Percentiles rank a stretch among this genome's conserved stretches.
phyloP scores from a whole-genome alignment of 306 rosid genomes.

The Rosa lucieae region DNA sequence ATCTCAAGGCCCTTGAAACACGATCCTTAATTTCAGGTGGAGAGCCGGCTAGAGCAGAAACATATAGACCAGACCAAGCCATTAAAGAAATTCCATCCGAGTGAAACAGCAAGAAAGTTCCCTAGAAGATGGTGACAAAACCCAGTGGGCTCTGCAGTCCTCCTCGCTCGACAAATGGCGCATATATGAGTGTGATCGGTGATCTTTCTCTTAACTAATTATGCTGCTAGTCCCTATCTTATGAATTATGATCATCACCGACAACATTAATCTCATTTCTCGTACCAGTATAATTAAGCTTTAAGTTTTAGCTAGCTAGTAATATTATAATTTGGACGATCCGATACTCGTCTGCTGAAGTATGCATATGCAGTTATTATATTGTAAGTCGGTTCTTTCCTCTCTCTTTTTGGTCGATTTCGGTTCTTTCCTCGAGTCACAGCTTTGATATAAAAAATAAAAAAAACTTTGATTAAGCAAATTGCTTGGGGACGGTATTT shows the following conservation, averaged over 20 bases:
- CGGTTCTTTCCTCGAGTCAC: not conserved
- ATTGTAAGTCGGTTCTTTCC: not conserved
- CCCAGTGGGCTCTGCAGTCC: constrained; percentile 1
- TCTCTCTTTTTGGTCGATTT: not conserved
- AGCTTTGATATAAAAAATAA: not conserved
- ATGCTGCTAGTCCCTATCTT: not conserved
- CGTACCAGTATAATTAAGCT: not conserved
- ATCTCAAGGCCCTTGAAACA: constrained; percentile 13
- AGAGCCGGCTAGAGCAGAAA: constrained; percentile 15
- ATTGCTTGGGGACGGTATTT: not conserved
- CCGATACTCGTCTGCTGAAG: not conserved
- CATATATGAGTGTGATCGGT: not conserved
- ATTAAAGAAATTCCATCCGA: constrained; percentile 3
- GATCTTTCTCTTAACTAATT: not conserved
- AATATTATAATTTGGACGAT: not conserved
- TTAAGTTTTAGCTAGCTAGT: not conserved
- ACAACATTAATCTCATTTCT: not conserved
- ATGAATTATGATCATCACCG: too few species aligned
- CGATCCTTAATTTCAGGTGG: constrained; percentile 11
- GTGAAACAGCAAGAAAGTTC: not conserved
- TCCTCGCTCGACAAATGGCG: constrained; percentile 18
- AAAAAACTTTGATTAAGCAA: too few species aligned
- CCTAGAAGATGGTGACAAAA: constrained; percentile 3
- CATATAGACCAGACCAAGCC: not conserved
- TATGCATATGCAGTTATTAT: not conserved